These are phyloP conservation scores for Botrytis paeoniae DNA, from an alignment of 2,329 filamentous ascomycete species.

Conservation along the genomic window DNA sequence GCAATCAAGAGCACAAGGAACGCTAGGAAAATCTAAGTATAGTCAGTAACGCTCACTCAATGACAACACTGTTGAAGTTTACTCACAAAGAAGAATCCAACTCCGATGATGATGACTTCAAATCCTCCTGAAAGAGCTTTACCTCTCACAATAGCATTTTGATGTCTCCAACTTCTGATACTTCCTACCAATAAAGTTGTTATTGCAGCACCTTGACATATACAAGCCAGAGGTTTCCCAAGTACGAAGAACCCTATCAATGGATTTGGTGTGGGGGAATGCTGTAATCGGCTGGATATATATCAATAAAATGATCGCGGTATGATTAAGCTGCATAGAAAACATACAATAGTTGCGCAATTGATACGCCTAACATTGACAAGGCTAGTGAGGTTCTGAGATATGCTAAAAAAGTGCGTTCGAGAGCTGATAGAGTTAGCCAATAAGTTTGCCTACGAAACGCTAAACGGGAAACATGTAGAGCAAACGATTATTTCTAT, in stretches of 20 bases:
- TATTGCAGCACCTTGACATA: slow-evolving; percentile 44
- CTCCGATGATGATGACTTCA: slow-evolving; percentile 52
- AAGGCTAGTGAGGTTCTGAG: slow-evolving; percentile 68
- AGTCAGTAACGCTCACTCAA: slow-evolving; percentile 12
- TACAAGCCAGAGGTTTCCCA: slow-evolving; percentile 55
- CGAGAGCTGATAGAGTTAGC: slow-evolving; percentile 54
- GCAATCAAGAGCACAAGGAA: slow-evolving; percentile 34
- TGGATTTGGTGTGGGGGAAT: slow-evolving; percentile 36
- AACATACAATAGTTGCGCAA: slow-evolving; percentile 61
- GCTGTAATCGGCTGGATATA: slow-evolving; percentile 48
- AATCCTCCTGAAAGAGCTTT: slow-evolving; percentile 57
- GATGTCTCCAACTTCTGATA: slow-evolving; percentile 58
- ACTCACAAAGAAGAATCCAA: slow-evolving; percentile 49
- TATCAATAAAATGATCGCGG: slow-evolving; percentile 23
- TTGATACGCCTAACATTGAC: slow-evolving; percentile 62
- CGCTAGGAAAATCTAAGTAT: slow-evolving; percentile 30
- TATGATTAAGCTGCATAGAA: slow-evolving; percentile 17
- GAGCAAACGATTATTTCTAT: background rate
- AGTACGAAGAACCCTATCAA: slow-evolving; percentile 57
- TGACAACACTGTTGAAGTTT: background rate
- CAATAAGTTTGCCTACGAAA: slow-evolving; percentile 16
- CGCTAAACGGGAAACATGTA: background rate
- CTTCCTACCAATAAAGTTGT: slow-evolving; percentile 49
- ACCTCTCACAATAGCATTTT: slow-evolving; percentile 55
- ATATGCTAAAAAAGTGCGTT: slow-evolving; percentile 72